These are phyloP conservation scores for Mucuna pruriens DNA, from an alignment of 306 rosid genomes.

Conservation along the genomic window DNA sequence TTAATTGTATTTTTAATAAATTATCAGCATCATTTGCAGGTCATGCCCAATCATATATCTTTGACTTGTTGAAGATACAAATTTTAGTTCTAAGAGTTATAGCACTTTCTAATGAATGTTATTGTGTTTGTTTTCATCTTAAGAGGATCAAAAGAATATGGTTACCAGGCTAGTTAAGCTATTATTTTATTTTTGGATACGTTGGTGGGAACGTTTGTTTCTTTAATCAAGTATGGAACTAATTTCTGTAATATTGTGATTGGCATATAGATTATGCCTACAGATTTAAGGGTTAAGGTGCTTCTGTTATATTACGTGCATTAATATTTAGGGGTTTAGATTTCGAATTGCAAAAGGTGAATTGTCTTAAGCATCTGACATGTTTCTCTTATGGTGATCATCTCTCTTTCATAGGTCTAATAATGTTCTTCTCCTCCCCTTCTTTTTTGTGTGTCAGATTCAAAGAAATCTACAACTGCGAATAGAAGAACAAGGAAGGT, in stretches of 20 bases:
- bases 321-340: background rate
- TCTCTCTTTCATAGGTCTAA: slow-evolving; percentile 2
- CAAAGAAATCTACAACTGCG: slow-evolving; percentile 83
- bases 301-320: background rate
- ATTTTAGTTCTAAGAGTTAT: background rate
- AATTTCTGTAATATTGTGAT: background rate
- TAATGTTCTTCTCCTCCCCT: slow-evolving; percentile 1
- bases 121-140: background rate
- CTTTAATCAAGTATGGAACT: background rate
- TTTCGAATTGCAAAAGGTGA: background rate
- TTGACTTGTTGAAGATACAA: slow-evolving; percentile 22
- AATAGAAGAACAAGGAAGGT: slow-evolving; percentile 86
- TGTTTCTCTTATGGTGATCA: background rate
- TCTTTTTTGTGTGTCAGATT: slow-evolving; percentile 48
- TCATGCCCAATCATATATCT: background rate
- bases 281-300: background rate
- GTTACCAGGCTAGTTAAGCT: background rate
- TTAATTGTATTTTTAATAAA: background rate
- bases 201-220: background rate
- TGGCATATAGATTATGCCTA: background rate
- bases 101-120: slow-evolving; percentile 16
- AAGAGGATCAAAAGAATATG: background rate
- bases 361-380: background rate
- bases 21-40: background rate
- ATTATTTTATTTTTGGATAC: background rate